Evolutionary conservation across 2,329 filamentous ascomycete species (phyloP).

Genomic region (Dichotomopilus funicola): DNA sequence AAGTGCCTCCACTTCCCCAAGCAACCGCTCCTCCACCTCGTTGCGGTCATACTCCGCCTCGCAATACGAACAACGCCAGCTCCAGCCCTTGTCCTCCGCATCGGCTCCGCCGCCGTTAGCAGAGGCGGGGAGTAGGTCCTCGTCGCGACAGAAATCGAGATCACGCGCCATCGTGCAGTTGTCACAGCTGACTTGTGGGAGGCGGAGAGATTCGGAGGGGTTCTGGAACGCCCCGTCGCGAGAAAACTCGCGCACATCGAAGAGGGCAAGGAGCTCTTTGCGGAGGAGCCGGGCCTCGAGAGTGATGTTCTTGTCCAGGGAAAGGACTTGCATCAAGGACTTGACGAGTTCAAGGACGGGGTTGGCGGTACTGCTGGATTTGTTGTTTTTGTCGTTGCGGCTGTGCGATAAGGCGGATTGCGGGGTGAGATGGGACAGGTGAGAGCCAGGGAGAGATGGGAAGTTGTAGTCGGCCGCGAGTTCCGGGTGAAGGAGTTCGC

Average conservation of each 20-base stretch:
- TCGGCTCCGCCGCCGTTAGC: conserved; percentile 15
- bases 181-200: conserved; percentile 75
- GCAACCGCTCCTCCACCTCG: conserved; percentile 73
- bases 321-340: conserved; percentile 83
- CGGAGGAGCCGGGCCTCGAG: conserved; percentile 82
- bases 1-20: conserved; percentile 68
- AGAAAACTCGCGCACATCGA: conserved; percentile 92
- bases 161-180: conserved; percentile 86
- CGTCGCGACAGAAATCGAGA: conserved; percentile 86
- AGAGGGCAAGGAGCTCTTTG: conserved; percentile 81
- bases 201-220: conserved; percentile 66
- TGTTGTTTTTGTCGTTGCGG: conserved; percentile 11
- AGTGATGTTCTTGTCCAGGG: conserved; percentile 81
- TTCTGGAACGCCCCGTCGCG: conserved; percentile 83
- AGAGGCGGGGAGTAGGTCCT: conserved; percentile 61
- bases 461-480: conserved; percentile 83
- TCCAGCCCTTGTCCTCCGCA: conserved; percentile 30
- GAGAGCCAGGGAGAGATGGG: conserved; percentile 69
- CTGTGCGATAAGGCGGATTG: neutral
- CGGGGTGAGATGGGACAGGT: conserved; percentile 42
- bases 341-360: conserved; percentile 89
- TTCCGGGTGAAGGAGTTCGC: conserved; percentile 83
- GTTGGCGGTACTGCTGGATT: conserved; percentile 42
- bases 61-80: conserved; percentile 75
- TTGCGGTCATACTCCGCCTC: conserved; percentile 69